Evolutionary conservation across 495 filamentous ascomycete species (phyloP), one percentile per base, ranked within the genome.

Genomic region (Lindgomyces ingoldianus): DNA sequence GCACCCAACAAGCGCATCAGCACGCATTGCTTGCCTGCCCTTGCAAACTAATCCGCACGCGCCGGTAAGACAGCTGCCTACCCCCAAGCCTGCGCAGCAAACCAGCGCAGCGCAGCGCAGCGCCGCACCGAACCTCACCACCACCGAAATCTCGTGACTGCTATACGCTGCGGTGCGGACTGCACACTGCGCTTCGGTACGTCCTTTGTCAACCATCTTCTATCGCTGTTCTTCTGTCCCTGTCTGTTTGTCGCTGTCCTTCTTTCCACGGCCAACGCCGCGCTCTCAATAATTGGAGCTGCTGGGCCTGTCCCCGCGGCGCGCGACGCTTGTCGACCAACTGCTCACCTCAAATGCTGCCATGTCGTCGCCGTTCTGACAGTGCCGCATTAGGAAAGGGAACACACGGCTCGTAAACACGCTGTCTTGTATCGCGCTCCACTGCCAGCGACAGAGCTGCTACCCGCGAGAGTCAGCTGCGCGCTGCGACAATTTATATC

Each of bases 71-170:
- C 46, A 54, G 19, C 25, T 2, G n/a, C 29, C 11, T n/a, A n/a
- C 45, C 50, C 25, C 12, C 50, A 14, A 48, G 11, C 19, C 65
- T 22, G 12, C 45, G 3, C 10, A 39, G 33, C 33, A 39, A 39
- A 39, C 33, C 33, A 39, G n/a, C n/a, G n/a, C n/a, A n/a, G n/a
- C n/a, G n/a, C n/a, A 6, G 12, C 45, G 3, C 10, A 12, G 12
- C 55, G 25, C 30, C 57, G 8, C 16, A 25, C 27, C 26, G n/a
- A 30, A 18, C 52, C 45, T 44, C 64, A 62, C 24, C 49, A 56
- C 66, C 48, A 27, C 30, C n/a, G 55, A 65, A 62, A 62, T 57
- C 67, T 66, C 67, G 67, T 70, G 67, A 70, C 62, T 47, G 50
- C 29, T 14, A 21, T 60, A 30, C 2, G 16, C 67, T 70, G 67